These are phyloP conservation scores for Myxozyma nipponensis DNA, from an alignment of 805 yeast species.

Conservation along the genomic window DNA sequence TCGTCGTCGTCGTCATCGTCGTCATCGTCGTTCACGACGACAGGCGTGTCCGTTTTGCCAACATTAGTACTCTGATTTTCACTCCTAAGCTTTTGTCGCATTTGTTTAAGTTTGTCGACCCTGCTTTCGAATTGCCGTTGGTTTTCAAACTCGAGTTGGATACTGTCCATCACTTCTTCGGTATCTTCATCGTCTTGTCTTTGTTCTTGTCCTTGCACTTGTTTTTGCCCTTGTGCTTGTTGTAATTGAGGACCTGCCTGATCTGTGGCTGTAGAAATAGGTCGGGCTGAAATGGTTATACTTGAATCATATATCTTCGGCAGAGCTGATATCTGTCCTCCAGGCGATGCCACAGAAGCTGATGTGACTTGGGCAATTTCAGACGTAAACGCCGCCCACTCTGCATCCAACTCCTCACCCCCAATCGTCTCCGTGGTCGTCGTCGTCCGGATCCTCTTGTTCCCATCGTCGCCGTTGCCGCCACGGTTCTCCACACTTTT, in stretches of 20 bases:
- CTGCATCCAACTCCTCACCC: slow-evolving; percentile 17
- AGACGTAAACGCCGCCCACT: slow-evolving; percentile 26
- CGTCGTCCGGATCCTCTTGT: no score
- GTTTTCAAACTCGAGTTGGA: slow-evolving; percentile 23
- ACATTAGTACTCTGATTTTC: background rate
- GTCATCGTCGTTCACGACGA: background rate
- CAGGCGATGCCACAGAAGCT: background rate
- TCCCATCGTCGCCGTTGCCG: background rate
- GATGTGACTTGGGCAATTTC: slow-evolving; percentile 13
- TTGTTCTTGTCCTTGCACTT: background rate
- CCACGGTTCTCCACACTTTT: background rate
- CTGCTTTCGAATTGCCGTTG: slow-evolving; percentile 17
- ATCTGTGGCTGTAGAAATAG: no score
- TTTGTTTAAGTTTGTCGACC: slow-evolving; percentile 18
- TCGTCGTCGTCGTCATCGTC: slow-evolving; percentile 8
- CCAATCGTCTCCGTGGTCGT: no score
- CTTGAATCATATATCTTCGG: background rate
- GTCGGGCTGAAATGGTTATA: no score
- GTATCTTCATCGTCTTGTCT: slow-evolving; percentile 4
- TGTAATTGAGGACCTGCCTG: no score
- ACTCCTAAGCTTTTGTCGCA: slow-evolving; percentile 15
- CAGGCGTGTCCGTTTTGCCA: background rate
- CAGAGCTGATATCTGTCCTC: background rate
- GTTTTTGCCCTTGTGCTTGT: background rate
- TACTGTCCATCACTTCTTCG: slow-evolving; percentile 10